phyloP scores from a whole-genome alignment of 257 asterid genomes.

The Hygrophila difformis region DNA sequence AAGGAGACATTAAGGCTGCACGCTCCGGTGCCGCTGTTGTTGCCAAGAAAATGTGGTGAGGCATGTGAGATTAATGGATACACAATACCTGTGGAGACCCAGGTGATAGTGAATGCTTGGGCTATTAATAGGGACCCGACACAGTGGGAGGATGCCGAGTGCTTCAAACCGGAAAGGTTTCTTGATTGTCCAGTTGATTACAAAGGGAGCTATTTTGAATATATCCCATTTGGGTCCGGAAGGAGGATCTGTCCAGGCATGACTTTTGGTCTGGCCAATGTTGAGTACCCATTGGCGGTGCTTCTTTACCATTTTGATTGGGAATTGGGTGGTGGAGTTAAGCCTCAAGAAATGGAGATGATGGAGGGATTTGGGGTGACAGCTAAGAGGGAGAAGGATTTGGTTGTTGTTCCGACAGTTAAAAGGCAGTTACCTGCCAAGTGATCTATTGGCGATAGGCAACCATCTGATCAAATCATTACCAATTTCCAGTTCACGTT shows the following conservation, averaged over 20 bases:
- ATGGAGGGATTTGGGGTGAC: constrained; percentile 13
- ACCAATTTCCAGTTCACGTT: too few relatives aligned
- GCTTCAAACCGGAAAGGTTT: constrained; percentile 20
- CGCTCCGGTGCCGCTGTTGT: constrained; percentile 4
- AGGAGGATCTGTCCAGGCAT: constrained; percentile 25
- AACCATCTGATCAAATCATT: too few relatives aligned
- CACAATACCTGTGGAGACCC: constrained; percentile 7
- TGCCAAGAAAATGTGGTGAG: constrained; percentile 4
- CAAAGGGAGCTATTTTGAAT: constrained; percentile 3
- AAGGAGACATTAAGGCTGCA: constrained; percentile 17
- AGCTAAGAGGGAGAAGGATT: constrained; percentile 1
- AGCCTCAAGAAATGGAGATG: constrained; percentile 16
- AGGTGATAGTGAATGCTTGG: background rate
- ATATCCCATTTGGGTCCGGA: constrained; percentile 21
- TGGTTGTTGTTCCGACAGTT: constrained; percentile 12
- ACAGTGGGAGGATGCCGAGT: constrained; percentile 10
- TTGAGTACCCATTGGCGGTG: constrained; percentile 15
- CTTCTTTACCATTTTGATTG: constrained; percentile 21
- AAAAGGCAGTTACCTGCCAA: constrained; percentile 1
- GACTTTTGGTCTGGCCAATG: constrained; percentile 8
- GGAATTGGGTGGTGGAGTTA: constrained; percentile 11
- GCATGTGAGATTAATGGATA: constrained; percentile 12
- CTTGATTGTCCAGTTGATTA: background rate
- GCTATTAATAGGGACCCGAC: constrained; percentile 7
- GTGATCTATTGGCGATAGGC: too few relatives aligned